These are phyloP conservation scores for Neckera pumila DNA, from an alignment of 225 moss, liverwort and hornwort genomes.

Conservation along the genomic window DNA sequence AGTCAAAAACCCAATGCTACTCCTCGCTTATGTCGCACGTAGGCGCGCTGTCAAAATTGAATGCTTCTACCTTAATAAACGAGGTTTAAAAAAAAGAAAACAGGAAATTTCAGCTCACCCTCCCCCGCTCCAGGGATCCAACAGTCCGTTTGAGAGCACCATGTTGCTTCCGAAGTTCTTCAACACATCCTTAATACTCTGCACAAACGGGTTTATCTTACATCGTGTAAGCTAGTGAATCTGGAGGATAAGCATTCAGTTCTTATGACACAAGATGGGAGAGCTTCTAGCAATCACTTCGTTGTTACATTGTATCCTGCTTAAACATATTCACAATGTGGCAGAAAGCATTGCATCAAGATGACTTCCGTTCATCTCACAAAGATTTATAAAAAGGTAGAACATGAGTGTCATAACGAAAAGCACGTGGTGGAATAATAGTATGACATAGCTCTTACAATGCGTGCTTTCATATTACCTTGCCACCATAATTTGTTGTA, in stretches of 20 bases:
- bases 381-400: neutral
- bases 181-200: conserved; percentile 56
- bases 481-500: conserved; percentile 72
- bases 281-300: neutral
- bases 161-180: conserved; percentile 91
- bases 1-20: neutral
- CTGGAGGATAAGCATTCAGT: neutral
- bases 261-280: neutral
- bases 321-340: neutral
- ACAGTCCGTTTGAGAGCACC: conserved; percentile 84
- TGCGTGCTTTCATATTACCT: conserved; percentile 18
- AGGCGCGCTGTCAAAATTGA: neutral
- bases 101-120: conserved; percentile 32
- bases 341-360: neutral
- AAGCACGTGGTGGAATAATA: neutral
- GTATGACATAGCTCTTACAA: neutral
- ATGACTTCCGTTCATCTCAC: neutral
- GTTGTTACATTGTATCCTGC: neutral
- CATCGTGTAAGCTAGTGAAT: neutral
- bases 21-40: neutral
- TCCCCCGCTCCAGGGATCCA: conserved; percentile 99
- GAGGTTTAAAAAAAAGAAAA: neutral
- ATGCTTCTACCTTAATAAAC: neutral
- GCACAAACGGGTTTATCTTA: neutral
- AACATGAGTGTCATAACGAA: neutral